These are phyloP conservation scores for Gossypium longicalyx DNA, from an alignment of 345 rosid genomes.

Conservation along the genomic window DNA sequence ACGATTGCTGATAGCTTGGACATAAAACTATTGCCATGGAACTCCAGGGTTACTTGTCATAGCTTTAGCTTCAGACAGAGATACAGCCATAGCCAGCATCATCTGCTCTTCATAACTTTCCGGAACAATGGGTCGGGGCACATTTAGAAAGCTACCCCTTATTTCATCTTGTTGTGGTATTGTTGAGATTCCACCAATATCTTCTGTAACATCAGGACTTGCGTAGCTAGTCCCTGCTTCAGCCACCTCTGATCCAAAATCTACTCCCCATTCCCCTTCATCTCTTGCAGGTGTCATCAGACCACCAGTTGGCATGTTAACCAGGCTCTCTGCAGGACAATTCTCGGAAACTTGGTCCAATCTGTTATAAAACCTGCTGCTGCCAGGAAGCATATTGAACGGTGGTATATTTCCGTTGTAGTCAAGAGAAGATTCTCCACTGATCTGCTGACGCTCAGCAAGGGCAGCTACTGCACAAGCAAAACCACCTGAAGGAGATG, in stretches of 20 bases:
- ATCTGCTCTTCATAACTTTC: conserved; percentile 96
- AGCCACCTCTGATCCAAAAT: conserved; percentile 48
- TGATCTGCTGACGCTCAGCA: conserved; percentile 78
- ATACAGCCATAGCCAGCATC: conserved; percentile 96
- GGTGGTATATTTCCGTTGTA: conserved; percentile 36
- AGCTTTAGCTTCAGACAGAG: conserved; percentile 83
- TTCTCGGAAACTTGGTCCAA: conserved; percentile 38
- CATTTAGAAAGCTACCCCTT: conserved; percentile 31
- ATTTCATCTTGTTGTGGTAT: conserved; percentile 37
- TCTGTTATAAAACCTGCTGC: conserved; percentile 43
- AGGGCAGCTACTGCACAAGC: conserved; percentile 90
- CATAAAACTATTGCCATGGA: conserved; percentile 56
- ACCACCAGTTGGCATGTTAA: conserved; percentile 28
- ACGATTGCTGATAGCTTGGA: conserved; percentile 9
- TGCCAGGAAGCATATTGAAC: conserved; percentile 41
- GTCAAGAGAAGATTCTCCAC: conserved; percentile 50
- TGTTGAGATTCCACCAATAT: conserved; percentile 34
- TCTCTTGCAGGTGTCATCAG: conserved; percentile 25
- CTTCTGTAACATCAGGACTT: conserved; percentile 56
- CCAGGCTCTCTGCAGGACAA: conserved; percentile 32
- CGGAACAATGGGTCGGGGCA: conserved; percentile 51
- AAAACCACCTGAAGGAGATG: conserved; percentile 84
- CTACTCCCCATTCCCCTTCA: conserved; percentile 54
- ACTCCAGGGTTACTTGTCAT: conserved; percentile 47
- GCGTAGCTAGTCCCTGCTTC: conserved; percentile 74